Conservation (phyloP, 208 protist genomes). For the Wallacemonas sp. region DNA sequence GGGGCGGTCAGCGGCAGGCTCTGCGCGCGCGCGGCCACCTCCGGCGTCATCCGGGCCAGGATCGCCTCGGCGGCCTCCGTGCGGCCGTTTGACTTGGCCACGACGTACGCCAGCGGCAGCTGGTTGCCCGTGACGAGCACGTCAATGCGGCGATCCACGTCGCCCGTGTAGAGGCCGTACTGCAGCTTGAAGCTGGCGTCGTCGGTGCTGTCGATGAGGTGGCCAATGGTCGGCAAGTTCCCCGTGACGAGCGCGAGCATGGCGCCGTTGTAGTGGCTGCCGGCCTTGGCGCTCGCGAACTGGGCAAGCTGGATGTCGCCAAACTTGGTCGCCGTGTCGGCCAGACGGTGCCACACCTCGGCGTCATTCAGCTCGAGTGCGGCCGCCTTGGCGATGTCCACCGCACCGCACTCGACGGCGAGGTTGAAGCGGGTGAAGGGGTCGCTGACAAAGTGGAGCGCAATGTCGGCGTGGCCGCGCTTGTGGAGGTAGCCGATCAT, state of each 20-base stretch:
- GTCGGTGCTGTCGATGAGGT: constrained; percentile 91
- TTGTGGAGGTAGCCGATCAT: constrained; percentile 99
- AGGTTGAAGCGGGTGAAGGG: constrained; percentile 97
- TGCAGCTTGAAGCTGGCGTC: constrained; percentile 93
- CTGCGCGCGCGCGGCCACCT: constrained; percentile 46
- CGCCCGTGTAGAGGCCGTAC: constrained; percentile 93
- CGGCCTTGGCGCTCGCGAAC: constrained; percentile 94
- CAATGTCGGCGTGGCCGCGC: constrained; percentile 97
- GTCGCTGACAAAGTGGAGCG: constrained; percentile 98
- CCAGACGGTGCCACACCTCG: constrained; percentile 92
- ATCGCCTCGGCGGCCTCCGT: constrained; percentile 74
- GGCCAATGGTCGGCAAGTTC: constrained; percentile 92
- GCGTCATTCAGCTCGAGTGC: constrained; percentile 93
- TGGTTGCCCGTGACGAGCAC: constrained; percentile 78
- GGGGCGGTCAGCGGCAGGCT: constrained; percentile 12
- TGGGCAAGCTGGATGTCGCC: constrained; percentile 97
- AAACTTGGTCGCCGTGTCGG: constrained; percentile 91
- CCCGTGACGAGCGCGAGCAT: constrained; percentile 97
- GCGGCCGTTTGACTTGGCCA: constrained; percentile 88
- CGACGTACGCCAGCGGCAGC: constrained; percentile 87
- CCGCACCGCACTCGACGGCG: constrained; percentile 97
- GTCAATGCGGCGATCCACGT: constrained; percentile 86
- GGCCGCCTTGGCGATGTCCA: constrained; percentile 92
- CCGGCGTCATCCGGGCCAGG: constrained; percentile 47
- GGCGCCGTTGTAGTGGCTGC: constrained; percentile 90